Base-by-base conservation (phyloP, 257 asterid genomes). In the Lantana camara region DNA sequence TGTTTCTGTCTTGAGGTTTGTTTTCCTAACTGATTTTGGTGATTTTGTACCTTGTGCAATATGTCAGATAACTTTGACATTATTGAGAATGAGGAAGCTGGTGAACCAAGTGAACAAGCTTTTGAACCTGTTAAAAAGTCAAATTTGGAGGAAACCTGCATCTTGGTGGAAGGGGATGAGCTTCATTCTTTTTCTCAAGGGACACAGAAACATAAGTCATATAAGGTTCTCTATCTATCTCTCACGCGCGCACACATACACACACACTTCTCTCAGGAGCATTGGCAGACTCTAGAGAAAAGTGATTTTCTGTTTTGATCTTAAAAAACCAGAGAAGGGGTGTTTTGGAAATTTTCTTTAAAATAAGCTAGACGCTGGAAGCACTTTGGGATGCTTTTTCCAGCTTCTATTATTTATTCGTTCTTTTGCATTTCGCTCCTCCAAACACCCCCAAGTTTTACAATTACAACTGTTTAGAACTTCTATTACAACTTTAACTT, bases 121-220 rank as follows among this genome's bases (percentile, higher is more conserved):
- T 49, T 70, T 7, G 82, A 76, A 66, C 66, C 74, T 1, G 62
- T 41, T 52, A 81, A 72, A 11, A 77, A 50, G 67, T 68, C 80
- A 41, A 54, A 22, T 49, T 59, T 87, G 57, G 89, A 76, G 68
- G 95, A 90, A 68, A 74, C 89, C 30, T 85, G 90, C 35, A 65
- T 90, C 47, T 52, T 84, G 81, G 95, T 87, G 65, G 89, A 87
- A 62, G 82, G 79, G 11, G 75, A 79, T 29, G 47, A 69, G 49
- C 77, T 53, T 58, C 74, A 37, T 51, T 42, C 27, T n/a, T 46
- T 68, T 54, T 53, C 80, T 27, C 77, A 48, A 38, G 78, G 49
- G 52, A 59, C 74, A 9, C 67, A 47, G 67, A 77, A 73, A 54
- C 85, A 62, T 1, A 87, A 79, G 75, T 87, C 97, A 5, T 90